These are phyloP conservation scores for Vitis hybrid DNA, from an alignment of 177 flowering plant species.

Conservation along the genomic window DNA sequence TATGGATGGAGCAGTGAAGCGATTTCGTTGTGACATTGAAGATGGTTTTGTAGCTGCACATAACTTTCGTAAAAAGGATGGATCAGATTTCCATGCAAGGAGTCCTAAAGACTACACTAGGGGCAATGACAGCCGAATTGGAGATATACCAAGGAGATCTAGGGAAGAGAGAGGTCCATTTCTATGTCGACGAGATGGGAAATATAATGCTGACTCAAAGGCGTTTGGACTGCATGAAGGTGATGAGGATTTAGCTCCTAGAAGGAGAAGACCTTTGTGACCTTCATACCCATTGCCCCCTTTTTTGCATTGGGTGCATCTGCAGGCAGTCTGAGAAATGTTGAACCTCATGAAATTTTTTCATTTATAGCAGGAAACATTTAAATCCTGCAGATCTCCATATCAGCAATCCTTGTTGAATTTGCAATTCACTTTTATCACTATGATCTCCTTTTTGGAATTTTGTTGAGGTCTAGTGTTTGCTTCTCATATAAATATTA, in stretches of 20 bases:
- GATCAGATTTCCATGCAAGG: slow-evolving; percentile 26
- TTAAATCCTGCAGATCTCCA: slow-evolving; percentile 13
- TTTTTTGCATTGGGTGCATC: slow-evolving; percentile 7
- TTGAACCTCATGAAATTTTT: slow-evolving; percentile 22
- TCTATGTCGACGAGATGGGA: slow-evolving; percentile 21
- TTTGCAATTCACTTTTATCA: slow-evolving; percentile 5
- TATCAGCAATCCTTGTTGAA: slow-evolving; percentile 18
- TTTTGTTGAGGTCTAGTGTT: slow-evolving; percentile 17
- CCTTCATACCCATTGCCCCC: slow-evolving; percentile 1
- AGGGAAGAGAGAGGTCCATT: slow-evolving; percentile 23
- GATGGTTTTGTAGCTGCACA: slow-evolving; percentile 19
- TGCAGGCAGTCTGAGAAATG: slow-evolving; percentile 13
- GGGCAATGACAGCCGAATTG: slow-evolving; percentile 26
- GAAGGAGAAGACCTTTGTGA: slow-evolving; percentile 26
- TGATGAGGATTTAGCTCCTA: slow-evolving; percentile 28
- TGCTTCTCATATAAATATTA: slow-evolving; percentile 5
- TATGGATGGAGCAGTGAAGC: slow-evolving; percentile 23
- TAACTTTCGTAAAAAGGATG: slow-evolving; percentile 20
- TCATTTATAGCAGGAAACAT: slow-evolving; percentile 18
- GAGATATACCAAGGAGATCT: slow-evolving; percentile 24
- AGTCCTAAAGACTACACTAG: slow-evolving; percentile 25
- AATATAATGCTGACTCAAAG: too few species aligned
- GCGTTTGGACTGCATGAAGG: not conserved
- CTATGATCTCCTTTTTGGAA: slow-evolving; percentile 13
- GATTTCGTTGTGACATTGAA: slow-evolving; percentile 25